These are phyloP conservation scores for Saturnispora gosingensis DNA, from an alignment of 805 yeast genomes.

Conservation along the genomic window DNA sequence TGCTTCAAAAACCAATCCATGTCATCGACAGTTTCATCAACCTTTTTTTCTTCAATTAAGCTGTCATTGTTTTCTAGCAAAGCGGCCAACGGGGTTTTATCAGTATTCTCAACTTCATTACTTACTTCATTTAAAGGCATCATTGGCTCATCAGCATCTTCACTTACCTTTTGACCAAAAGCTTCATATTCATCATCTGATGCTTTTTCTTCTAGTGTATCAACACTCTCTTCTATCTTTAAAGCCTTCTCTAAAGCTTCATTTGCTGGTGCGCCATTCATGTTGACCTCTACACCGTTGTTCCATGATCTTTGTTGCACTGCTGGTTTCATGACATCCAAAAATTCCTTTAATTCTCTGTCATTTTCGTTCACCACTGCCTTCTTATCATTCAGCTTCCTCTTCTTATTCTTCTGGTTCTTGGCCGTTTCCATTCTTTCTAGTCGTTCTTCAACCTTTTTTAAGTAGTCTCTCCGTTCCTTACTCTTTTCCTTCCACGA, in stretches of 20 bases:
- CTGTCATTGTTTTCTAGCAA: conserved; percentile 16
- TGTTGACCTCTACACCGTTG: conserved; percentile 45
- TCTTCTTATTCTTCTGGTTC: conserved; percentile 26
- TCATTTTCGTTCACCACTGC: conserved; percentile 54
- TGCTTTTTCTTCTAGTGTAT: conserved; percentile 20
- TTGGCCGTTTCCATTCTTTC: conserved; percentile 39
- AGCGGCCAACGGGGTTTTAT: conserved; percentile 34
- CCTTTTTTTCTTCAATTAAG: conserved; percentile 16
- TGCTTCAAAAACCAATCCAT: conserved; percentile 79
- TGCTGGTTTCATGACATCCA: conserved; percentile 76
- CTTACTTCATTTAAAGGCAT: conserved; percentile 12
- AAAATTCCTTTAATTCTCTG: conserved; percentile 66
- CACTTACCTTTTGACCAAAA: conserved; percentile 28
- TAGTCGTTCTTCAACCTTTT: conserved; percentile 41
- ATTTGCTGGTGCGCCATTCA: conserved; percentile 37
- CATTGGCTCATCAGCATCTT: conserved; percentile 23
- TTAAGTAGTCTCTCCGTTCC: conserved; percentile 40
- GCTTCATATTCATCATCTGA: conserved; percentile 49
- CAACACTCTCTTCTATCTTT: conserved; percentile 13
- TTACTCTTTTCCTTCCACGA: conserved; percentile 48
- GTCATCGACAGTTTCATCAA: conserved; percentile 48
- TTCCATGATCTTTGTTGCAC: conserved; percentile 68
- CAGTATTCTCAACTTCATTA: conserved; percentile 47
- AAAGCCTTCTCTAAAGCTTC: conserved; percentile 37
- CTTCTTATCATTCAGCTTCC: conserved; percentile 30